Percentiles rank a stretch among this genome's conserved stretches.
These are phyloP conservation scores for Athelia psychrophila DNA, from an alignment of 1,284 basidiomycete species.

Conservation along the genomic window DNA sequence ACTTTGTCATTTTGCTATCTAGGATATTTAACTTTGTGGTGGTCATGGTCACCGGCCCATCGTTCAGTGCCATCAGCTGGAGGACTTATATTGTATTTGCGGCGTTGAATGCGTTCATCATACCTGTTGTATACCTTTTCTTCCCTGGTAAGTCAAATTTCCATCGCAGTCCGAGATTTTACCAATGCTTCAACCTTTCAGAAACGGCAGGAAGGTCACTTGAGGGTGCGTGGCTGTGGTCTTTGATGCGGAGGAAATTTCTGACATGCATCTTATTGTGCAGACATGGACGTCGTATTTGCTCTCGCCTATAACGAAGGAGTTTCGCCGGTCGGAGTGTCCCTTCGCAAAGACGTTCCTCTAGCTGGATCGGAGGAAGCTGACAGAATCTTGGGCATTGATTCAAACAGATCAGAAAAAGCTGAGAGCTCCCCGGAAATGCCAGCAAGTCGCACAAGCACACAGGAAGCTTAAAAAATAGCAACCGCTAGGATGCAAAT, in stretches of 20 bases:
- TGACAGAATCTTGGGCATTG: conserved; percentile 45
- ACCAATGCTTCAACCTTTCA: conserved; percentile 3
- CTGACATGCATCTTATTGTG: not conserved
- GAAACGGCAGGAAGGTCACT: conserved; percentile 64
- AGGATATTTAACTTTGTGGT: conserved; percentile 68
- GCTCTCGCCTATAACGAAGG: conserved; percentile 55
- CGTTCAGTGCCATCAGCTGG: conserved; percentile 63
- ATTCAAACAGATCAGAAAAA: not conserved
- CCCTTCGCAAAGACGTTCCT: conserved; percentile 54
- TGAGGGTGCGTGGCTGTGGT: conserved; percentile 39
- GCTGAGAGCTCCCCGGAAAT: no score
- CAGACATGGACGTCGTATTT: conserved; percentile 66
- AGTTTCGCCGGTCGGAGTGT: conserved; percentile 54
- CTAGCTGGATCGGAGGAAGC: conserved; percentile 51
- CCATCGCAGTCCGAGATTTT: no score
- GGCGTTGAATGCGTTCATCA: conserved; percentile 54
- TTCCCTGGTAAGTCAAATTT: conserved; percentile 55
- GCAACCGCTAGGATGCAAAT: no score
- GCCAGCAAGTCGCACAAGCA: no score
- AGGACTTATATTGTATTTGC: conserved; percentile 68
- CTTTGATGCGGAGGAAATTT: not conserved
- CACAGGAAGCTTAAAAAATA: no score
- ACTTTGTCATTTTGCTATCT: conserved; percentile 4
- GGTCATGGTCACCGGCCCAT: conserved; percentile 65
- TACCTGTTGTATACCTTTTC: conserved; percentile 61